Conservation (phyloP, 1,139 yeast genomes). For the Pichia sp. region DNA sequence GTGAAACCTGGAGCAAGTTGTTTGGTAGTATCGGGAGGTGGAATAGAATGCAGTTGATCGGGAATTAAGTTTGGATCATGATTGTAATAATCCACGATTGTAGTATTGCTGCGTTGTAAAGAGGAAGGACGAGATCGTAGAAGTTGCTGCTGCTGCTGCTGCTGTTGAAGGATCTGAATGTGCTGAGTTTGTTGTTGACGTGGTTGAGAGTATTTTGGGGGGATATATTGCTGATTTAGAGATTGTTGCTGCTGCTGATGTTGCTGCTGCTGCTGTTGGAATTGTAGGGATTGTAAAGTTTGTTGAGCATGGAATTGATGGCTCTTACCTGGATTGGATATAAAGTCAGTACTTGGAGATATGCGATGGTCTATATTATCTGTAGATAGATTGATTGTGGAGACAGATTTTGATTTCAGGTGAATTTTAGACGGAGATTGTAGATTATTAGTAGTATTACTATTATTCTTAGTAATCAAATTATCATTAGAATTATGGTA, state of each 20-base stretch:
- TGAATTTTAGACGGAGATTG: slow-evolving; percentile 1
- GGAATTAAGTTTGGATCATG: slow-evolving; percentile 1
- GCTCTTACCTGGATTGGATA: too few species aligned
- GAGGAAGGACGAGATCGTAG: neutral
- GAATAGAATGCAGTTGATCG: too few species aligned
- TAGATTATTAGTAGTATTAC: slow-evolving; percentile 6
- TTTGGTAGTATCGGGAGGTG: too few species aligned
- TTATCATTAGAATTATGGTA: slow-evolving; percentile 1
- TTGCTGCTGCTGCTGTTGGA: slow-evolving; percentile 17
- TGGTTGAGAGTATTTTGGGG: slow-evolving; percentile 4
- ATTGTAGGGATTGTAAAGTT: slow-evolving; percentile 8
- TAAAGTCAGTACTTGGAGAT: too few species aligned
- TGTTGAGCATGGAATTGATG: slow-evolving; percentile 6
- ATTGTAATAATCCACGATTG: too few species aligned
- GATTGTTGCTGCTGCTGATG: slow-evolving; percentile 15
- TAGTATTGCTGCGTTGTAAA: too few species aligned
- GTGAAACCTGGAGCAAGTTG: too few species aligned
- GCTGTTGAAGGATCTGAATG: neutral
- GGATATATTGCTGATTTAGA: slow-evolving; percentile 16
- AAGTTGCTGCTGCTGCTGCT: neutral
- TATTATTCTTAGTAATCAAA: slow-evolving; percentile 4
- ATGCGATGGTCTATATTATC: slow-evolving; percentile 9
- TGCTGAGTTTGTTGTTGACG: slow-evolving; percentile 5
- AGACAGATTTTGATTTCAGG: slow-evolving; percentile 5
- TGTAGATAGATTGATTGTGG: slow-evolving; percentile 3